Evolutionary conservation across 345 rosid species (phyloP).

Genomic region (Angophora floribunda): DNA sequence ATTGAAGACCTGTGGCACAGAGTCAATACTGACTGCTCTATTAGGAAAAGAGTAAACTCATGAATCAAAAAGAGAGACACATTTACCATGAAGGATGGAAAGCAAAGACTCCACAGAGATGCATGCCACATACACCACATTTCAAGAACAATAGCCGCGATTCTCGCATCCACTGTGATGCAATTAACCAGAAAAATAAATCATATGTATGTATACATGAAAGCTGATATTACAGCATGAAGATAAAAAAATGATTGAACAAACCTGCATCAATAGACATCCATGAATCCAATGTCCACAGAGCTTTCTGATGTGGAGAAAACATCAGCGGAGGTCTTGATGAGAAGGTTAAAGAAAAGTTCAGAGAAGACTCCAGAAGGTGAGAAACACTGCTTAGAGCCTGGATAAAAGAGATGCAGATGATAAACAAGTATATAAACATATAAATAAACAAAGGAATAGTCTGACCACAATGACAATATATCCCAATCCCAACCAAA

Average conservation of each 20-base stretch:
- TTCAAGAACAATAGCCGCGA: slow-evolving; percentile 66
- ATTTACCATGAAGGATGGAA: slow-evolving; percentile 38
- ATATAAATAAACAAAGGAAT: background rate
- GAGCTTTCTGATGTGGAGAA: slow-evolving; percentile 61
- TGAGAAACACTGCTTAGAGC: slow-evolving; percentile 21
- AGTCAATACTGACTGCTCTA: background rate
- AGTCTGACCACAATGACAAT: background rate
- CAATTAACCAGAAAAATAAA: background rate
- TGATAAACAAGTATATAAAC: background rate
- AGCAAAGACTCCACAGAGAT: slow-evolving; percentile 55
- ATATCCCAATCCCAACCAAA: background rate
- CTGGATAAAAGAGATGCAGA: slow-evolving; percentile 17
- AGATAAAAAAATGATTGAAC: background rate
- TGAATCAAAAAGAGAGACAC: background rate
- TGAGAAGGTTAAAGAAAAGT: slow-evolving; percentile 46
- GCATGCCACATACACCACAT: slow-evolving; percentile 95
- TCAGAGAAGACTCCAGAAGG: slow-evolving; percentile 39
- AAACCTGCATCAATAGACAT: slow-evolving; percentile 42
- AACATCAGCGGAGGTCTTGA: slow-evolving; percentile 76
- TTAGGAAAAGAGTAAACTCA: background rate
- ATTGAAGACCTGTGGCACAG: background rate
- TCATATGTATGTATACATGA: background rate
- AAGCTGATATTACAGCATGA: background rate
- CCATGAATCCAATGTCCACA: slow-evolving; percentile 85
- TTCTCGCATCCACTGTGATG: slow-evolving; percentile 43